Conservation (phyloP, 176 grass and related monocot species). For the Bonia amplexicaulis region DNA sequence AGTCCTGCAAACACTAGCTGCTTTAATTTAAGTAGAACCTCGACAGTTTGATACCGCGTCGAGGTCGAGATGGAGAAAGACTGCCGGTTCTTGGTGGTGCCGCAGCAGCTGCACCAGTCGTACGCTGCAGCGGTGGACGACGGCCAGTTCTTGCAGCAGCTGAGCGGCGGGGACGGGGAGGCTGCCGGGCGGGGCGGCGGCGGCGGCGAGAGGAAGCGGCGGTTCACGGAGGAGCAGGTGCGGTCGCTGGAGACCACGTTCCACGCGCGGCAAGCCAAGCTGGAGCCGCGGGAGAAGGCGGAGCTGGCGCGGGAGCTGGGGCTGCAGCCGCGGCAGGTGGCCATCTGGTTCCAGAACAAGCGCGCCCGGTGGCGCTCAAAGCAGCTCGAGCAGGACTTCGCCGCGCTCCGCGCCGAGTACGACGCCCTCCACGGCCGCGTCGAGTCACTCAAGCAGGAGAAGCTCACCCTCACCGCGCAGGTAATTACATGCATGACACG, state of each 20-base stretch:
- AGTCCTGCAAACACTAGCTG: neutral
- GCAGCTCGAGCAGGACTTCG: slow-evolving; percentile 87
- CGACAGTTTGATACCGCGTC: neutral
- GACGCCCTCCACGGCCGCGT: slow-evolving; percentile 47
- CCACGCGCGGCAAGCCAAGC: slow-evolving; percentile 59
- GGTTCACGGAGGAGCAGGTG: slow-evolving; percentile 96
- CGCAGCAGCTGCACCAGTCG: neutral
- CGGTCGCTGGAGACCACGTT: slow-evolving; percentile 85
- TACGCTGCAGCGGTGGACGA: neutral
- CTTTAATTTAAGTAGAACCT: neutral
- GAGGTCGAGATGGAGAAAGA: slow-evolving; percentile 24
- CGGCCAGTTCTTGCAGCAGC: neutral
- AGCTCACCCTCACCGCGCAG: slow-evolving; percentile 42
- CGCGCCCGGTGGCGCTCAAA: slow-evolving; percentile 87
- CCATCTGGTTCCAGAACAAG: slow-evolving; percentile 99
- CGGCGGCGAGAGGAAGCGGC: slow-evolving; percentile 51
- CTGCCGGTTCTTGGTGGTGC: slow-evolving; percentile 10
- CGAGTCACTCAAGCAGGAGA: slow-evolving; percentile 40
- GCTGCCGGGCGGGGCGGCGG: neutral
- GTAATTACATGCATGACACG: neutral
- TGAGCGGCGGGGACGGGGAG: neutral
- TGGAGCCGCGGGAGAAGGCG: slow-evolving; percentile 73
- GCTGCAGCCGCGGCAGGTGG: slow-evolving; percentile 89
- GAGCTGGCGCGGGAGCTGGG: slow-evolving; percentile 77
- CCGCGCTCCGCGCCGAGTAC: slow-evolving; percentile 41